Evolutionary conservation across 768 basidiomycete genomes (phyloP), one percentile per base, ranked within the genome.

Genomic region (Pulveroboletus ravenelii): DNA sequence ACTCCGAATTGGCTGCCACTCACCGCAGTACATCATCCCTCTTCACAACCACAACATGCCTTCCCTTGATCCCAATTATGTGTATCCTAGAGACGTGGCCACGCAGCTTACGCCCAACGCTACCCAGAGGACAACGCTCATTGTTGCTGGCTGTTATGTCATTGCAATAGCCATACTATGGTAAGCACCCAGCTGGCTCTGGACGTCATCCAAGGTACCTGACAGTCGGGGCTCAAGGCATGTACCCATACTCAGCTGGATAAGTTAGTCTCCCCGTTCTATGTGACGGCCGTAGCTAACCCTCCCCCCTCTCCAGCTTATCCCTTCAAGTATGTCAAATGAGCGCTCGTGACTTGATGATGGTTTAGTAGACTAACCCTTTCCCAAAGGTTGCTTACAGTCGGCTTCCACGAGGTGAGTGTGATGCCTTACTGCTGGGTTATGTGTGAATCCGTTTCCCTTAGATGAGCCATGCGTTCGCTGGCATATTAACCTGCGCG

Each of bases 391-490:
- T 66, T 92, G 47, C 76, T 92, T 45, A 91, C 90, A 1, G 90
- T 93, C 41, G 90, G 90, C 42, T 91, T 93, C 63, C 90, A 93
- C 68, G 90, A 93, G 74, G 89, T 86, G 57, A 52, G 58, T 29
- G 10, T 15, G n/a, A 17, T 14, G 29, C 66, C 58, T 23, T 13
- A 45, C 39, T 37, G 35, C 39, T 45, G 37, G 37, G 32, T 40
- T 34, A 23, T 15, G 17, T 6, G 7, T 35, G 32, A 31, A 54
- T 48, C 14, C 45, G 27, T 45, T 48, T 51, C 44, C 43, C 42
- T 6, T 39, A 90, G 88, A 88, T 92, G 87, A 89, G 87, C 76
- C 90, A 93, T 66, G 90, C 90, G 6, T 57, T 92, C 48, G 72
- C 81, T 40, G 90, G 90, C 39, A 70, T 93, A 29, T 72, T 93